These are phyloP conservation scores for Adiantum capillusveneris DNA, from an alignment of 75 land plant species.

Conservation along the genomic window DNA sequence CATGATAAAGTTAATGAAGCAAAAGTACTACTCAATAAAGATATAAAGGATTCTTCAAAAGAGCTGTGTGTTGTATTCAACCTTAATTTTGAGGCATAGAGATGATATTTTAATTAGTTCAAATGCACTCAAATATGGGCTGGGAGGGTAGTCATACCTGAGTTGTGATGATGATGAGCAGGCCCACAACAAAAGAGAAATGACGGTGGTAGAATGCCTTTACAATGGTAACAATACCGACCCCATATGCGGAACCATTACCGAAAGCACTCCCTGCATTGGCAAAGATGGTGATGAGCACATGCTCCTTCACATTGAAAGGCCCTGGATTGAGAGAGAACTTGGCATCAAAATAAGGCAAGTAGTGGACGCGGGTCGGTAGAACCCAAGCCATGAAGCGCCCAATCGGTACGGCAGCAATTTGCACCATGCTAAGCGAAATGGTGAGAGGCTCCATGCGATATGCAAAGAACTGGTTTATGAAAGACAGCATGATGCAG, in stretches of 20 bases:
- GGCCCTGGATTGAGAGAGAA: slow-evolving; percentile 71
- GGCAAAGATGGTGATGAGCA: too few relatives aligned
- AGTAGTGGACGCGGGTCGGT: slow-evolving; percentile 20
- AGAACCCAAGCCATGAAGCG: slow-evolving; percentile 55
- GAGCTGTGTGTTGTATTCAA: too few relatives aligned
- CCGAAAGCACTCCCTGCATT: slow-evolving; percentile 52
- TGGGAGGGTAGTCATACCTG: slow-evolving; percentile 36
- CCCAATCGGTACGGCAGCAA: slow-evolving; percentile 56
- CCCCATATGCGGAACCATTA: slow-evolving; percentile 60
- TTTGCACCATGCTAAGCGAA: slow-evolving; percentile 48
- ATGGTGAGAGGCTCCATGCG: slow-evolving; percentile 53
- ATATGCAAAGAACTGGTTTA: too few relatives aligned
- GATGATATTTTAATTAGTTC: too few relatives aligned
- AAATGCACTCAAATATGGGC: too few relatives aligned
- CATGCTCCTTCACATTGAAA: slow-evolving; percentile 87
- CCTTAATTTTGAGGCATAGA: too few relatives aligned
- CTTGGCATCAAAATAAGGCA: not conserved
- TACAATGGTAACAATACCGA: slow-evolving; percentile 51
- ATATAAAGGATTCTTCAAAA: too few relatives aligned
- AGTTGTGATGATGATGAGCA: slow-evolving; percentile 60
- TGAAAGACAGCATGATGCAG: too few relatives aligned
- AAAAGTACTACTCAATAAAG: too few relatives aligned
- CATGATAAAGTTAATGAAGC: too few relatives aligned
- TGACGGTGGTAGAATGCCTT: slow-evolving; percentile 56
- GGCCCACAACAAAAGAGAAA: slow-evolving; percentile 42